Base-by-base conservation (phyloP, 805 yeast genomes). In the Pichia exigua region DNA sequence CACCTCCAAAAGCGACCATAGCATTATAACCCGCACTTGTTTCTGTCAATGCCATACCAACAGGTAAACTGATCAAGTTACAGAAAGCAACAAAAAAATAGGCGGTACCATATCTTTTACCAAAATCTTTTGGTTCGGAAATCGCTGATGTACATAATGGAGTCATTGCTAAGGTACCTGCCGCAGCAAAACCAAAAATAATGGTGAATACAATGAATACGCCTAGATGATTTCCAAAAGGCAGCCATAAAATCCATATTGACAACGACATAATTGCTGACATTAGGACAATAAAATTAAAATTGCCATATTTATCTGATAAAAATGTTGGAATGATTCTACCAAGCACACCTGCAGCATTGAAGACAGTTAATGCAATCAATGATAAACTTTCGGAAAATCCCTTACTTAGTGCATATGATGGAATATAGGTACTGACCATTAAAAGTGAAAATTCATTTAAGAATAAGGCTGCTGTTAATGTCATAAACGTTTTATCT, bases 131-230 rank as follows among this genome's bases (percentile, higher is more conserved):
- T 0, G 83, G 81, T 17, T 74, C 75, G n/a, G 83, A 77, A 28
- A 86, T 79, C 45, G 78, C 77, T 0, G 86, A 78, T n/a, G 83
- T 74, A 54, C 91, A 84, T 4, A 80, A 82, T 0, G 92, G 89
- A 0, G 85, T 77, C 47, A 85, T 60, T 0, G 87, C 75, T 42
- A 86, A 68, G 6, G 85, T 78, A 20, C 85, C 77, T 3, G 88
- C 82, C 30, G 78, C 72, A 51, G 76, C 73, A 58, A 82, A 78
- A 0, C 90, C 90, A 59, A 76, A 78, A 3, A 76, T 47, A 0
- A 72, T 75, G 9, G 82, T 68, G 62, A 82, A 85, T 0, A 72
- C 71, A 56, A 79, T 76, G 48, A 83, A 65, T 0, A 71, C 75
- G 2, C 65, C 66, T 28, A 69, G 50, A 47, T 63, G 57, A 10